phyloP scores from a whole-genome alignment of 2,329 filamentous ascomycete genomes.

The Rhinocladiella similis region DNA sequence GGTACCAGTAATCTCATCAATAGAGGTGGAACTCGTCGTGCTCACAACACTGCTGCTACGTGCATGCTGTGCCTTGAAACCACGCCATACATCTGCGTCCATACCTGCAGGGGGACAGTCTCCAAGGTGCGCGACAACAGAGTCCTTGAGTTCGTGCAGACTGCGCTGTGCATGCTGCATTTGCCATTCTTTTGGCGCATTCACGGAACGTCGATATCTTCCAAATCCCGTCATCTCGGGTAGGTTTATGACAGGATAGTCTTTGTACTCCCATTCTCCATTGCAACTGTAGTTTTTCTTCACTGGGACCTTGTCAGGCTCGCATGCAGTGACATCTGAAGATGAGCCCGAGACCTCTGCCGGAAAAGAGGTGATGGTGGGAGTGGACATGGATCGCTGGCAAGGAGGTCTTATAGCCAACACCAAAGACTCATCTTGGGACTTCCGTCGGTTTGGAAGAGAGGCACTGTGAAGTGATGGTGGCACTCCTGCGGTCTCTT shows the following conservation, averaged over 20 bases:
- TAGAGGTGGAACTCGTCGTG: constrained; percentile 14
- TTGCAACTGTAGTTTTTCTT: constrained; percentile 24
- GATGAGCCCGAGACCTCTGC: not conserved
- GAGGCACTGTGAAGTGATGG: not conserved
- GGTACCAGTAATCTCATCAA: constrained; percentile 27
- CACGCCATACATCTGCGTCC: constrained; percentile 17
- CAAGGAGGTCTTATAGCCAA: constrained; percentile 1
- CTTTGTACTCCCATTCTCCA: constrained; percentile 20
- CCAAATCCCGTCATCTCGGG: constrained; percentile 26
- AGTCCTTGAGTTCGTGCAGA: constrained; percentile 14
- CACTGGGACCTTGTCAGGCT: constrained; percentile 17
- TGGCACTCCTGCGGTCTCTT: constrained; percentile 3
- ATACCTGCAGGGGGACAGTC: constrained; percentile 20
- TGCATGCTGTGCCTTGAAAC: constrained; percentile 14
- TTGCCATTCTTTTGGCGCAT: constrained; percentile 26
- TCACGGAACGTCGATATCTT: constrained; percentile 24
- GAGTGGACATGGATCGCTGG: constrained; percentile 16
- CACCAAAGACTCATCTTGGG: not conserved
- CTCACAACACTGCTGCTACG: constrained; percentile 18
- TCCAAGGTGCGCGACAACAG: constrained; percentile 18
- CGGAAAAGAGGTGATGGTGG: constrained; percentile 1
- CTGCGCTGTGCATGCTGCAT: constrained; percentile 18
- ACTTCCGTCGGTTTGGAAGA: constrained; percentile 6
- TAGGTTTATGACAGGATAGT: constrained; percentile 21
- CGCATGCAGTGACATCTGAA: constrained; percentile 13